A percentile compares a stretch with the other conserved stretches of the same genome.
Conservation (phyloP, 2,329 filamentous ascomycete genomes). For the Chaetomiaceae sp. region DNA sequence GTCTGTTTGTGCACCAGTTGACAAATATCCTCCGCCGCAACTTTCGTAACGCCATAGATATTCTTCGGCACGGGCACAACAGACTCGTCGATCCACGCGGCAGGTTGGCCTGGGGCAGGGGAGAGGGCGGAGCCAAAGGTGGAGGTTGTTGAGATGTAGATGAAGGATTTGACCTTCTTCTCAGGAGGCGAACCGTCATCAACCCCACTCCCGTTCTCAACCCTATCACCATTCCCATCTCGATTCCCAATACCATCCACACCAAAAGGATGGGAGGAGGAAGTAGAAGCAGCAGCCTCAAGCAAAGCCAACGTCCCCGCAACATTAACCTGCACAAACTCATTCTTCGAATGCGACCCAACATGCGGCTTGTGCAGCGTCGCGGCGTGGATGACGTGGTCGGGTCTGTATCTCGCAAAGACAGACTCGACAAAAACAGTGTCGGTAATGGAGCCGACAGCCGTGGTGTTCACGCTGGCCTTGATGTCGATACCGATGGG, state of each 20-base stretch:
- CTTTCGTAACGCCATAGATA: conserved; percentile 47
- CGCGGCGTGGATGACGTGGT: conserved; percentile 42
- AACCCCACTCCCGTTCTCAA: no score
- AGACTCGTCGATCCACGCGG: conserved; percentile 42
- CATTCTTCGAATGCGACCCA: conserved; percentile 39
- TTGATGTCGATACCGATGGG: conserved; percentile 44
- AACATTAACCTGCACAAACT: conserved; percentile 44
- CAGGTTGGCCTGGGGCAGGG: conserved; percentile 34
- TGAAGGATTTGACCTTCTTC: conserved; percentile 28
- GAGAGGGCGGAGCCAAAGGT: conserved; percentile 40
- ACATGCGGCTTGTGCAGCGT: conserved; percentile 47
- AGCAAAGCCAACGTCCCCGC: conserved; percentile 40
- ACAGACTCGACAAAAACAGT: conserved; percentile 32
- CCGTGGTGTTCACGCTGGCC: conserved; percentile 34
- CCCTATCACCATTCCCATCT: no score
- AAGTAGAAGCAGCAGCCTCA: conserved; percentile 34
- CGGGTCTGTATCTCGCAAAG: conserved; percentile 31
- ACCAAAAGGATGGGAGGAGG: neutral
- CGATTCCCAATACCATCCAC: no score
- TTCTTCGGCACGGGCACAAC: conserved; percentile 42
- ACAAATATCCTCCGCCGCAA: conserved; percentile 46
- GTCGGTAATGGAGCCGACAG: conserved; percentile 37
- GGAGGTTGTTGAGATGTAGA: conserved; percentile 46
- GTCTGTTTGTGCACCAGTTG: conserved; percentile 38
- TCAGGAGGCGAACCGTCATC: no score